Evolutionary conservation across 2,329 filamentous ascomycete genomes (phyloP).

Genomic region (Teratosphaeria destructans): DNA sequence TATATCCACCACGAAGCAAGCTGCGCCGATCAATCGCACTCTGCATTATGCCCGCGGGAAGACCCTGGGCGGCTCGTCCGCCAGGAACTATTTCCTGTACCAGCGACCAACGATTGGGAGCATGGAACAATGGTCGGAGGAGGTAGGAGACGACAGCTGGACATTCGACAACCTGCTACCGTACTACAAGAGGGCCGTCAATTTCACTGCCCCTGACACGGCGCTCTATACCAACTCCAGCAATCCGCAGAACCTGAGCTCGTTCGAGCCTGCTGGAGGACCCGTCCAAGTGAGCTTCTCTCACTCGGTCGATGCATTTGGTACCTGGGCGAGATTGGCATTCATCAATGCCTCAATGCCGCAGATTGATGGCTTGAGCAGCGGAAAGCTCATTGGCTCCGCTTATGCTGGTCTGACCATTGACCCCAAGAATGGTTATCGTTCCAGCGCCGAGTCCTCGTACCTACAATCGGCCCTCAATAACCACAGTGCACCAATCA

Average conservation of each 20-base stretch:
- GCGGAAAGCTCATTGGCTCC: slow-evolving; percentile 8
- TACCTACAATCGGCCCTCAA: slow-evolving; percentile 1
- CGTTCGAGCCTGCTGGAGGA: slow-evolving; percentile 12
- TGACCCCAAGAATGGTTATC: slow-evolving; percentile 2
- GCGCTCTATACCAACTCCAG: slow-evolving; percentile 6
- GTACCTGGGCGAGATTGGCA: slow-evolving; percentile 4
- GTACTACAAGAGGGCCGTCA: slow-evolving; percentile 16
- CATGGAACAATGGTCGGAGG: slow-evolving; percentile 17
- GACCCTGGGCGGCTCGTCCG: slow-evolving; percentile 14
- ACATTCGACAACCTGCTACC: slow-evolving; percentile 20
- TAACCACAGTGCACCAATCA: background rate
- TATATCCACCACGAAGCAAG: slow-evolving; percentile 10
- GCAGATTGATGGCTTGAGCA: slow-evolving; percentile 7
- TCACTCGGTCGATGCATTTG: slow-evolving; percentile 9
- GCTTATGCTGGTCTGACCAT: slow-evolving; percentile 10
- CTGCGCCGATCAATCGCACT: slow-evolving; percentile 4
- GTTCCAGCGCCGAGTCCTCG: slow-evolving; percentile 1
- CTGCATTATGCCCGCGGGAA: slow-evolving; percentile 14
- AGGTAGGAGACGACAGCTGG: slow-evolving; percentile 9
- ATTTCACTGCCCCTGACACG: slow-evolving; percentile 11
- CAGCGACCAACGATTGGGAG: slow-evolving; percentile 18
- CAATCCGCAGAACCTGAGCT: slow-evolving; percentile 3
- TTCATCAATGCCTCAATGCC: slow-evolving; percentile 9
- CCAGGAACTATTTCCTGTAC: slow-evolving; percentile 15
- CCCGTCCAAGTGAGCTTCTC: slow-evolving; percentile 27